Percentiles rank a stretch among this genome's conserved stretches.
Conservation (phyloP, 495 filamentous ascomycete species). For the Podospora comata region DNA sequence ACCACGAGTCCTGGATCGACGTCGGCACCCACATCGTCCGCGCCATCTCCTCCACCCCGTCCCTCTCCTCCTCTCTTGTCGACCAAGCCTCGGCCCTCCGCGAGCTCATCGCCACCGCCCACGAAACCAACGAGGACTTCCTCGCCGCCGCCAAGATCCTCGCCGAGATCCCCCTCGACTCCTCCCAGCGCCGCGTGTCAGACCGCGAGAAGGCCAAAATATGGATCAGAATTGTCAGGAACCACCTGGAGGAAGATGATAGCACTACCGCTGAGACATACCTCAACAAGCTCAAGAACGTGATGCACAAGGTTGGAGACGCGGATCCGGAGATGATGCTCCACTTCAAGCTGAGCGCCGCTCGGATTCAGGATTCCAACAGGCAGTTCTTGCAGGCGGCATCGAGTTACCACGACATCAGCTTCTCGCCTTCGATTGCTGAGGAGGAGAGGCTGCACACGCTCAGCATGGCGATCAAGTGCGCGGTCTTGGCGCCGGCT, state of each 20-base stretch:
- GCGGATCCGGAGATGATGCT: conserved; percentile 66
- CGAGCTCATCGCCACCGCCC: conserved; percentile 75
- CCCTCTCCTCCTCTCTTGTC: conserved; percentile 61
- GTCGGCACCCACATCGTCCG: conserved; percentile 66
- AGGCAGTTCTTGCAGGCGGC: conserved; percentile 88
- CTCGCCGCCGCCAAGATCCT: conserved; percentile 70
- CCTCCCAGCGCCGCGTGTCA: conserved; percentile 75
- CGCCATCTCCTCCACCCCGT: conserved; percentile 49
- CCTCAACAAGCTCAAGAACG: conserved; percentile 87
- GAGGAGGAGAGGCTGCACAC: conserved; percentile 81
- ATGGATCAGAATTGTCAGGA: conserved; percentile 92
- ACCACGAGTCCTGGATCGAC: conserved; percentile 60
- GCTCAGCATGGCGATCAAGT: conserved; percentile 83
- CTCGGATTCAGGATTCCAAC: conserved; percentile 86
- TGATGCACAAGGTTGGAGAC: conserved; percentile 75
- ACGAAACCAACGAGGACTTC: conserved; percentile 81
- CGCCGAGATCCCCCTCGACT: conserved; percentile 81
- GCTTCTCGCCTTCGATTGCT: conserved; percentile 67
- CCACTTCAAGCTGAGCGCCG: conserved; percentile 85
- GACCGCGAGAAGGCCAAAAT: conserved; percentile 73
- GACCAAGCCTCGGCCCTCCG: conserved; percentile 84
- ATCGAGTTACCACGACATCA: conserved; percentile 81
- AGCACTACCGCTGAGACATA: conserved; percentile 78
- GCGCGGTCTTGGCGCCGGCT: conserved; percentile 90
- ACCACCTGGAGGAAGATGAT: conserved; percentile 93